phyloP scores from a whole-genome alignment of 2,329 filamentous ascomycete genomes.

The Arthrinium phaeospermum region DNA sequence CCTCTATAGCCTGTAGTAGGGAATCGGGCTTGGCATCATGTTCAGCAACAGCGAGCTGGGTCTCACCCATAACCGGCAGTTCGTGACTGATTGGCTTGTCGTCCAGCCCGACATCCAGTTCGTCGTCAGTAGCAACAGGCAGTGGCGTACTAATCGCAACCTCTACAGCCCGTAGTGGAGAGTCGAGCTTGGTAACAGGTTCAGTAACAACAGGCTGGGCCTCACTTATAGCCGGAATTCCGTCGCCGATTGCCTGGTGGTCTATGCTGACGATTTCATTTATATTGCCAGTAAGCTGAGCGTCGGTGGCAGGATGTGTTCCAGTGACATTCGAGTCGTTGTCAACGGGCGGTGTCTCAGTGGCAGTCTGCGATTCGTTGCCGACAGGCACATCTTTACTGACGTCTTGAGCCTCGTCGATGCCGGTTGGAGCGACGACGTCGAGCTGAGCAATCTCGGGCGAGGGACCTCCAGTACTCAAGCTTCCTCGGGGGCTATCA shows the following conservation, averaged over 20 bases:
- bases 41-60: not conserved
- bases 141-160: not conserved
- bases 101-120: not conserved
- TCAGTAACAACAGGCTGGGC: not conserved
- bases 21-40: not conserved
- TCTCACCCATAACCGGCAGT: too few relatives aligned
- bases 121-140: not conserved
- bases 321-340: not conserved
- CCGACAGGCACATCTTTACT: not conserved
- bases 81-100: not conserved
- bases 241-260: not conserved
- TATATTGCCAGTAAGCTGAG: conserved; percentile 13
- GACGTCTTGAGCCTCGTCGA: not conserved
- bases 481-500: not conserved
- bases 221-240: not conserved
- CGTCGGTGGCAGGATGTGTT: not conserved
- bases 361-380: too few relatives aligned
- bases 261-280: not conserved
- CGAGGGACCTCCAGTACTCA: not conserved
- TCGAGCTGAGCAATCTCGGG: not conserved
- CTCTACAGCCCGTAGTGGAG: too few relatives aligned
- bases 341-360: too few relatives aligned
- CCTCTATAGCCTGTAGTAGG: not conserved
- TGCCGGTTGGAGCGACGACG: not conserved
- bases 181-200: not conserved